Conservation (phyloP, 1,139 yeast genomes). For the Blastobotrys illinoisensis region DNA sequence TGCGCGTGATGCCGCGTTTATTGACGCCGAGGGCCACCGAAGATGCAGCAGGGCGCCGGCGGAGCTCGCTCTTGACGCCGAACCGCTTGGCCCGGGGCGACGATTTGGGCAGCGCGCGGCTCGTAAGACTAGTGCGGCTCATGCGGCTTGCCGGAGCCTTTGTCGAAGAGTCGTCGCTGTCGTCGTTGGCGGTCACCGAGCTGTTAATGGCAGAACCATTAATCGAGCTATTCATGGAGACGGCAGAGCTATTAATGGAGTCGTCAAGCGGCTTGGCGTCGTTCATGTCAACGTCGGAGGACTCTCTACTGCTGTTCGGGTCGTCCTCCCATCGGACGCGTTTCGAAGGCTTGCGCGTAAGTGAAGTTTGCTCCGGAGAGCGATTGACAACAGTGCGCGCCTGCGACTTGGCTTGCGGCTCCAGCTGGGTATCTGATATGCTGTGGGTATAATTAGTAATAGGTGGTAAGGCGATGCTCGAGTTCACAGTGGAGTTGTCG, state of each 20-base stretch:
- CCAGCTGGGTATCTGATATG: conserved; percentile 5
- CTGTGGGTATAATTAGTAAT: conserved; percentile 1
- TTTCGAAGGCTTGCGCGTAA: conserved; percentile 20
- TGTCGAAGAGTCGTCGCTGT: background rate
- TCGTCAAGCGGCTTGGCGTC: background rate
- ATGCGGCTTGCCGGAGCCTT: background rate
- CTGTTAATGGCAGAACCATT: too few species aligned
- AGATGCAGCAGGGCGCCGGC: conserved; percentile 14
- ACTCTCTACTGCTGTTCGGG: background rate
- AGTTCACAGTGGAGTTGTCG: background rate
- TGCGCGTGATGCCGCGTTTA: conserved; percentile 11
- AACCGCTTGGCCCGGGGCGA: conserved; percentile 12
- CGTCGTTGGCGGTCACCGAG: background rate
- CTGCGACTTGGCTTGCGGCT: background rate
- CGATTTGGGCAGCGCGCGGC: background rate
- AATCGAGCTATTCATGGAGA: too few species aligned
- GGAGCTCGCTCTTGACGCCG: conserved; percentile 25
- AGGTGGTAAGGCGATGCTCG: background rate
- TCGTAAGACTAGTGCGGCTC: background rate
- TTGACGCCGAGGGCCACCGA: conserved; percentile 18
- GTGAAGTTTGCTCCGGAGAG: conserved; percentile 17
- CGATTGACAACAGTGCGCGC: conserved; percentile 14
- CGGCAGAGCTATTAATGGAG: background rate
- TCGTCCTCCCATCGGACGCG: conserved; percentile 30
- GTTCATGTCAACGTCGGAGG: background rate